Conservation (phyloP, 2,329 filamentous ascomycete genomes). For the Alternaria sp. region DNA sequence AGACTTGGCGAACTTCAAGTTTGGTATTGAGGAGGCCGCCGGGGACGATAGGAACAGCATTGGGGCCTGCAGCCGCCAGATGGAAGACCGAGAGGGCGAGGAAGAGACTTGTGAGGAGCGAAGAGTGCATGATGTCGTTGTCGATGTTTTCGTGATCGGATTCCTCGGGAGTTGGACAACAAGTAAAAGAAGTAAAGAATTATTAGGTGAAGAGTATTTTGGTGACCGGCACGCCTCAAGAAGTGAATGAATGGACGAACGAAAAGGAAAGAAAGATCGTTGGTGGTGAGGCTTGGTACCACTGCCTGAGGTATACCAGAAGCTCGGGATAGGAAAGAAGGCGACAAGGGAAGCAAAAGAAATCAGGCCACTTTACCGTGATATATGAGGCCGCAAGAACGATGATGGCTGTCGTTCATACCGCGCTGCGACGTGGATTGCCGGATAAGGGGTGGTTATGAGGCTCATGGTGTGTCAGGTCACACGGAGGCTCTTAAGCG, state of each 20-base stretch:
- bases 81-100: slow-evolving; percentile 36
- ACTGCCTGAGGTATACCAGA: slow-evolving; percentile 31
- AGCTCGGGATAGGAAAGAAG: slow-evolving; percentile 17
- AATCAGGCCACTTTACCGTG: slow-evolving; percentile 41
- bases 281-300: slow-evolving; percentile 10
- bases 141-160: not conserved
- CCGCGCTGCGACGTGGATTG: slow-evolving; percentile 38
- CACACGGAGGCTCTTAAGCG: slow-evolving; percentile 28
- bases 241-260: slow-evolving; percentile 25
- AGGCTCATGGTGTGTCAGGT: slow-evolving; percentile 37
- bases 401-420: slow-evolving; percentile 31
- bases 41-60: slow-evolving; percentile 10
- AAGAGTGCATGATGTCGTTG: slow-evolving; percentile 24
- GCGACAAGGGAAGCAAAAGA: slow-evolving; percentile 27
- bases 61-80: slow-evolving; percentile 20
- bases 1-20: slow-evolving; percentile 37
- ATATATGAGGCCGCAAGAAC: slow-evolving; percentile 36
- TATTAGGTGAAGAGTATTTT: slow-evolving; percentile 13
- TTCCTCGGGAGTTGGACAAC: not conserved
- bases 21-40: slow-evolving; percentile 12
- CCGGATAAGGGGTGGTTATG: slow-evolving; percentile 32
- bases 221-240: slow-evolving; percentile 42
- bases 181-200: slow-evolving; percentile 14
- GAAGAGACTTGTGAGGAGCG: slow-evolving; percentile 33
- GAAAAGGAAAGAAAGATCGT: slow-evolving; percentile 11